A percentile compares a stretch with the other conserved stretches of the same genome.
Evolutionary conservation across 2,329 filamentous ascomycete genomes (phyloP).

Genomic region (Fusarium anthophilum): DNA sequence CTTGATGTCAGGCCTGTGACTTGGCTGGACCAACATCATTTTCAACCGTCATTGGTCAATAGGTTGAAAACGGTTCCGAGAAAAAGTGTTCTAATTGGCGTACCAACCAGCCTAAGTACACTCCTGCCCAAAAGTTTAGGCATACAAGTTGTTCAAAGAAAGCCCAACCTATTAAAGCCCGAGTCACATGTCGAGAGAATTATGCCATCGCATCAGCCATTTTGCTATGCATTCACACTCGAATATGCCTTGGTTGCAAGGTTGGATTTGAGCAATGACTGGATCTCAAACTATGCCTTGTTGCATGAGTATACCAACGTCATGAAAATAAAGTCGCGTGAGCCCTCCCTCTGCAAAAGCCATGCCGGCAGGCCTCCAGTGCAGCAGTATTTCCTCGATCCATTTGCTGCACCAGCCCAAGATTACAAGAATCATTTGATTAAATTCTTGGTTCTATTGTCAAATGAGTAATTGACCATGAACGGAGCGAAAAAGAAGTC

Average conservation of each 20-base stretch:
- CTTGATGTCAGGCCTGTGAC: neutral
- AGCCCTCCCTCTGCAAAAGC: neutral
- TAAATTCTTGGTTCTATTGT: neutral
- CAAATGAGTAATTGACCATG: neutral
- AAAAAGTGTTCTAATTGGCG: neutral
- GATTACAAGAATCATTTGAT: neutral
- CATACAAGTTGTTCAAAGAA: neutral
- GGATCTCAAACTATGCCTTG: neutral
- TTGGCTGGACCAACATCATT: neutral
- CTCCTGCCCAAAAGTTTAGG: neutral
- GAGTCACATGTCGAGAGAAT: neutral
- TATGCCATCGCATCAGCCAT: neutral
- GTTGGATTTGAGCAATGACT: neutral
- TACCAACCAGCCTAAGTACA: neutral
- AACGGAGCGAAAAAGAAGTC: neutral
- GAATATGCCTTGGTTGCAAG: neutral
- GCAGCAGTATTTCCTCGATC: neutral
- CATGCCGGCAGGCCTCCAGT: neutral
- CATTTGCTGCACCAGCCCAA: too few relatives aligned
- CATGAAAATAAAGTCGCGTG: neutral
- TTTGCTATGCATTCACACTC: neutral
- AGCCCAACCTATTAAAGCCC: neutral
- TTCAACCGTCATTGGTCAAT: neutral
- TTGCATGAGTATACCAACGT: neutral
- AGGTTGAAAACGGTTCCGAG: neutral